Evolutionary conservation across 495 filamentous ascomycete genomes (phyloP), one percentile per base, ranked within the genome.

Genomic region (Aspergillus indologenus): DNA sequence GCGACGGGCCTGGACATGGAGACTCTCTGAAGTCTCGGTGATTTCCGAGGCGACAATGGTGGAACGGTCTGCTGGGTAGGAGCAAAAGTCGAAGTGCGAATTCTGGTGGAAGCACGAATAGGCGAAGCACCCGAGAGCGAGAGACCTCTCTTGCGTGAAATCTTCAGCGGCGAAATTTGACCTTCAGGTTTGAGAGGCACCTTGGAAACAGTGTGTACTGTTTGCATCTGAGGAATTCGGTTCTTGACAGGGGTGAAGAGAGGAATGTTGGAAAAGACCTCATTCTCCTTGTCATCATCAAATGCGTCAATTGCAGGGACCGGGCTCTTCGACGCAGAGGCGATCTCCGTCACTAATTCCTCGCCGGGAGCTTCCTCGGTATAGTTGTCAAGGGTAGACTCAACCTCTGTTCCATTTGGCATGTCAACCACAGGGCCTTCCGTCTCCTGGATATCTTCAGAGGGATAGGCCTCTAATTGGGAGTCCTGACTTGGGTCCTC

Each of bases 141-240:
- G 1, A 65, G 68, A 72, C 87, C 72, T 63, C 84, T 68, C 76
- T 89, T 73, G 63, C 80, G 75, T 63, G 77, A 61, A 60, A 83
- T 58, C 69, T 84, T 83, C 51, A 82, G 65, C 3, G 87, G 84
- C 2, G 81, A 83, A 1, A 83, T 78, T 0, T 88, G 79, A 17
- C 85, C 87, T 45, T 84, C 86, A 0, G 84, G 77, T 69, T 88
- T 90, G 23, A 92, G 72, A 5, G 89, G 88, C 0, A 92, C 87
- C 73, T 91, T 92, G 15, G 85, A 87, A 0, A 89, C 82, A 0
- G 89, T 92, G 65, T 90, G 85, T 56, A 87, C 79, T 15, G 83
- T 80, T 24, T 71, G 75, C 22, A 71, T 63, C 23, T 65, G 64
- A 45, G 71, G 61, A 3, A 58, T 57, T 12, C 53, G 60, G 17